Evolutionary conservation across 345 rosid species (phyloP).

Genomic region (Citrus hindsii): DNA sequence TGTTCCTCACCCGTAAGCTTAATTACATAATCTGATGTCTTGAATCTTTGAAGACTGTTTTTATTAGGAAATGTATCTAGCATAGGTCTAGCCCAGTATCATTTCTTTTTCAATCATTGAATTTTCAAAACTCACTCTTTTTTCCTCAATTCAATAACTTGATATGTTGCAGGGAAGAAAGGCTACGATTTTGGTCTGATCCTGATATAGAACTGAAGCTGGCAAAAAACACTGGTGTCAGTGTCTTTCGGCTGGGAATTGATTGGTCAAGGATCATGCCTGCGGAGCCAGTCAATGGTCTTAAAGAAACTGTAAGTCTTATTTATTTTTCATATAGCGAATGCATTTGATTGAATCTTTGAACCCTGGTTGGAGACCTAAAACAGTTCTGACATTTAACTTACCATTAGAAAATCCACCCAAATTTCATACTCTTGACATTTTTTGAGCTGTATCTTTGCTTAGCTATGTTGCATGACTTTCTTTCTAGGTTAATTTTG

Average conservation of each 20-base stretch:
- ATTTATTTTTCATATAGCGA: constrained; percentile 9
- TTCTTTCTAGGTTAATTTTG: constrained; percentile 65
- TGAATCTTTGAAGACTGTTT: not conserved
- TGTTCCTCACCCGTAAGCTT: constrained; percentile 79
- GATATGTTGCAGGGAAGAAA: constrained; percentile 68
- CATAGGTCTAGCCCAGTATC: not conserved
- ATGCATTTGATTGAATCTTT: constrained; percentile 2
- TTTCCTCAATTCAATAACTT: constrained; percentile 14
- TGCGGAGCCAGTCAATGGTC: constrained; percentile 69
- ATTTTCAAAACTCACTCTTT: not conserved
- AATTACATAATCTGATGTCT: constrained; percentile 17
- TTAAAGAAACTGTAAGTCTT: constrained; percentile 59
- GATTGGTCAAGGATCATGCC: constrained; percentile 96
- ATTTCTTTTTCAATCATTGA: not conserved
- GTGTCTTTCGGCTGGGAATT: constrained; percentile 87
- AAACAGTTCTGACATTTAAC: not conserved
- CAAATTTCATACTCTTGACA: not conserved
- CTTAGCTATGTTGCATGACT: constrained; percentile 6
- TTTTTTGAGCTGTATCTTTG: not conserved
- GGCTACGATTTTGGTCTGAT: constrained; percentile 94
- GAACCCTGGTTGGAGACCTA: not conserved
- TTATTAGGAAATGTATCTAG: not conserved
- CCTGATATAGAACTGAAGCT: constrained; percentile 87
- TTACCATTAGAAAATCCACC: not conserved
- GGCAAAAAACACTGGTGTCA: constrained; percentile 78